These are phyloP conservation scores for Starmerella stigmatis DNA, from an alignment of 805 yeast genomes.

Conservation along the genomic window DNA sequence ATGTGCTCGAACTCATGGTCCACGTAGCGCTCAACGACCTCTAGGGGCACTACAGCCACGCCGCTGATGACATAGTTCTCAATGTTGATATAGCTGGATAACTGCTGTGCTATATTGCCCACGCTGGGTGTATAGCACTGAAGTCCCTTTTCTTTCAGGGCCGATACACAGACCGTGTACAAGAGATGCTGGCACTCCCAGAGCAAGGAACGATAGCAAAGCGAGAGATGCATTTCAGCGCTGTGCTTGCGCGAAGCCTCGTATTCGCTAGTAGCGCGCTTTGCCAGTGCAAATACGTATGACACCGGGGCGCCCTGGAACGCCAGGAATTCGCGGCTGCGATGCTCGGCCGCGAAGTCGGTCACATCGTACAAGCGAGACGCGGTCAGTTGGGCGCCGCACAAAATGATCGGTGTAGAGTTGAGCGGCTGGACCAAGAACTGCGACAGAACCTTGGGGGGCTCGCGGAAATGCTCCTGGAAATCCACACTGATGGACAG, in stretches of 20 bases:
- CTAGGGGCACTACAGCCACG: neutral
- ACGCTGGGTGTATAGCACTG: conserved; percentile 19
- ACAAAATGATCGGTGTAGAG: conserved; percentile 45
- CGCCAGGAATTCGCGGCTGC: conserved; percentile 34
- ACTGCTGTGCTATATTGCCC: conserved; percentile 4
- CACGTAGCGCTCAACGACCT: neutral
- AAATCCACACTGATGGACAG: conserved; percentile 63
- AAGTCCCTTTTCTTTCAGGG: conserved; percentile 34
- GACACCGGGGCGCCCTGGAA: conserved; percentile 63
- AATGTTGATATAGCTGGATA: conserved; percentile 5
- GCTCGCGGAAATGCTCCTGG: conserved; percentile 59
- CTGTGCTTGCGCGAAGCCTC: conserved; percentile 15
- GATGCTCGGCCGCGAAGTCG: conserved; percentile 16
- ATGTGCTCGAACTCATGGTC: conserved; percentile 11
- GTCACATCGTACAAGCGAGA: conserved; percentile 30
- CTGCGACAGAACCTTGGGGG: conserved; percentile 46
- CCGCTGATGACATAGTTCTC: conserved; percentile 7
- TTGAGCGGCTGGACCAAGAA: conserved; percentile 58
- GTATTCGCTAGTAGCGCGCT: too few species aligned
- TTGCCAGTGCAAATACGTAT: conserved; percentile 39
- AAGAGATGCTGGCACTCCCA: conserved; percentile 22
- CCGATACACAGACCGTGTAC: conserved; percentile 13
- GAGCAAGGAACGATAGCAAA: conserved; percentile 17
- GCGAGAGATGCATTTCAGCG: conserved; percentile 21
- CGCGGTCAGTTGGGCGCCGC: conserved; percentile 36